These are phyloP conservation scores for Curvularia sp. DNA, from an alignment of 2,329 filamentous ascomycete genomes.

Conservation along the genomic window DNA sequence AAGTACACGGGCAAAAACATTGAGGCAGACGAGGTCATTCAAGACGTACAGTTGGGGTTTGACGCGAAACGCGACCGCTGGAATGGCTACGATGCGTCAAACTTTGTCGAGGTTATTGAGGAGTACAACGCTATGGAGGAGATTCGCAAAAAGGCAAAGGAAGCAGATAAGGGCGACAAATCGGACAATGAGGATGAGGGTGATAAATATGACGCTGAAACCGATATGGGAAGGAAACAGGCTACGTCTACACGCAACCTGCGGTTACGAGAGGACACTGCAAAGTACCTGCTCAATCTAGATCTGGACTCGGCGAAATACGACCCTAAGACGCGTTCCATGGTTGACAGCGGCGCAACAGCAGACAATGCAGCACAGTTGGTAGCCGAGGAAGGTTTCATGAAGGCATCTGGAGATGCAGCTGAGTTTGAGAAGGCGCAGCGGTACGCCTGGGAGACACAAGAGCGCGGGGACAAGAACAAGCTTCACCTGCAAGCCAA, in stretches of 20 bases:
- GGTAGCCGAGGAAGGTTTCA: conserved; percentile 92
- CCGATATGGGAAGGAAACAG: conserved; percentile 94
- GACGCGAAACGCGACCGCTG: conserved; percentile 97
- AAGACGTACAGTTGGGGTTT: conserved; percentile 89
- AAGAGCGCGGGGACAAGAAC: conserved; percentile 80
- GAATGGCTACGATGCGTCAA: conserved; percentile 94
- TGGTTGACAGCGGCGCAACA: conserved; percentile 84
- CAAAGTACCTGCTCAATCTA: conserved; percentile 93
- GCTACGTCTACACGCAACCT: conserved; percentile 89
- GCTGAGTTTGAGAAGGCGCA: conserved; percentile 91
- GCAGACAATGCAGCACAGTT: conserved; percentile 80
- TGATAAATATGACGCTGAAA: conserved; percentile 85
- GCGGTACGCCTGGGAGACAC: conserved; percentile 91
- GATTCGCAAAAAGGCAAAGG: conserved; percentile 63
- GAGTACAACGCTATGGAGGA: conserved; percentile 88
- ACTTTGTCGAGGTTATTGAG: conserved; percentile 86
- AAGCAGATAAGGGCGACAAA: conserved; percentile 50
- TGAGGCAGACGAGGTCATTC: conserved; percentile 85
- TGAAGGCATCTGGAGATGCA: conserved; percentile 87
- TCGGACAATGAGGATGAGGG: conserved; percentile 61
- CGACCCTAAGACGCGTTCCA: conserved; percentile 91
- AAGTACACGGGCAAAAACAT: conserved; percentile 94
- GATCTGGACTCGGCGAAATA: conserved; percentile 97
- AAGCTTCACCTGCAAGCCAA: conserved; percentile 93
- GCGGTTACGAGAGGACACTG: conserved; percentile 92